Conservation (phyloP, 2,329 filamentous ascomycete genomes). For the Fusarium sp. region DNA sequence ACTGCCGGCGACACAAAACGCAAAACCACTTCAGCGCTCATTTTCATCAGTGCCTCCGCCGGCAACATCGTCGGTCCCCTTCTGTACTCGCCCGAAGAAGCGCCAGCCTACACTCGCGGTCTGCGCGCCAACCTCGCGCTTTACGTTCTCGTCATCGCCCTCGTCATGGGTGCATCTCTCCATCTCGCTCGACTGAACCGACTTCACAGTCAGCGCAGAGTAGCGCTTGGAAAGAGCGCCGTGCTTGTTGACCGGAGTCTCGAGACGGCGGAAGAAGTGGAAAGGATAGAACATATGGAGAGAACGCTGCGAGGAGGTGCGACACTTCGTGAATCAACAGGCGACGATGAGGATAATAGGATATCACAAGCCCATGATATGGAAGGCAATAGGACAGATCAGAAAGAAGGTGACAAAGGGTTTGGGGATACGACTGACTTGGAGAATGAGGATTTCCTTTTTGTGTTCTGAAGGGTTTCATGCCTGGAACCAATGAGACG, state of each 20-base stretch:
- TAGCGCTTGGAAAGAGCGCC: conserved; percentile 68
- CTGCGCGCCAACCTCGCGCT: conserved; percentile 69
- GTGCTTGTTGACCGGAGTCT: conserved; percentile 70
- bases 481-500: neutral
- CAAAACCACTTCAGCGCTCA: conserved; percentile 71
- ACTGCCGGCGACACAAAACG: conserved; percentile 77
- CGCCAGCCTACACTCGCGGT: conserved; percentile 58
- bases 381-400: conserved; percentile 10
- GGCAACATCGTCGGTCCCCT: conserved; percentile 75
- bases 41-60: conserved; percentile 73
- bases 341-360: conserved; percentile 9
- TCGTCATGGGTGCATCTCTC: conserved; percentile 56
- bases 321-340: conserved; percentile 9
- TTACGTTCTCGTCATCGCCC: conserved; percentile 67
- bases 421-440: conserved; percentile 67
- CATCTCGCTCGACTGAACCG: conserved; percentile 66
- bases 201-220: conserved; percentile 64
- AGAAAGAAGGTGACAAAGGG: conserved; percentile 41
- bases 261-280: conserved; percentile 58
- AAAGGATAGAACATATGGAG: conserved; percentile 50
- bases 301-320: conserved; percentile 31
- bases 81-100: conserved; percentile 67
- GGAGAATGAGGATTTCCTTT: conserved; percentile 73
- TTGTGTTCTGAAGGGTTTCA: conserved; percentile 56
- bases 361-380: conserved; percentile 21